Evolutionary conservation across 106 monocot genomes (phyloP).

Genomic region (Acorus calamus): DNA sequence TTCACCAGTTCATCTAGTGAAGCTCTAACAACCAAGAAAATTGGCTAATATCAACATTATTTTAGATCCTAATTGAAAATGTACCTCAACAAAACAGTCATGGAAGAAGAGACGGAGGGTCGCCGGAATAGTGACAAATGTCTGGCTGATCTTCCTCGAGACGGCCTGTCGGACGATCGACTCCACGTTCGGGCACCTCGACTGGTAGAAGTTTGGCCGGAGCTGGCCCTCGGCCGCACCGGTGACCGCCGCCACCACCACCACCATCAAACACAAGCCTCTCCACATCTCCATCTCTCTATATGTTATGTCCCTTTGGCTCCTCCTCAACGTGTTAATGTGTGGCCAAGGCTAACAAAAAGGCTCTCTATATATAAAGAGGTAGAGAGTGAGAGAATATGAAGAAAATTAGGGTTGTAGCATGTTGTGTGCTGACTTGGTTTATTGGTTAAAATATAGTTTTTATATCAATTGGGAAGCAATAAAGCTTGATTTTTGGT

Average conservation of each 20-base stretch:
- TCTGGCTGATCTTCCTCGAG: slow-evolving; percentile 30
- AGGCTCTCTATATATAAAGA: neutral
- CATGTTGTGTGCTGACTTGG: too few species aligned
- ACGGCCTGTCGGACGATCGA: slow-evolving; percentile 32
- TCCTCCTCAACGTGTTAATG: too few species aligned
- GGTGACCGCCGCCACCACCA: neutral
- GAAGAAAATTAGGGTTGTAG: neutral
- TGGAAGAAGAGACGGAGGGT: slow-evolving; percentile 61
- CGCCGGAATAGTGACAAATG: slow-evolving; percentile 41
- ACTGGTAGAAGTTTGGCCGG: slow-evolving; percentile 24
- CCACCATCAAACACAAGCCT: neutral
- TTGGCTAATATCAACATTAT: neutral
- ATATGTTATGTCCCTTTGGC: too few species aligned
- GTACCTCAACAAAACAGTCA: slow-evolving; percentile 44
- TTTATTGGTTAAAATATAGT: too few species aligned
- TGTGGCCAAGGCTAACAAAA: too few species aligned
- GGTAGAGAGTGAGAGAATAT: neutral
- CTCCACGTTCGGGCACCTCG: slow-evolving; percentile 34
- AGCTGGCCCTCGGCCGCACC: slow-evolving; percentile 11
- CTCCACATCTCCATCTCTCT: slow-evolving; percentile 8
- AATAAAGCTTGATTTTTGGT: too few species aligned
- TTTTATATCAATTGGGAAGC: too few species aligned
- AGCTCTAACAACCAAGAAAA: neutral
- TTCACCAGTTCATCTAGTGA: too few species aligned
- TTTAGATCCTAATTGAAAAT: neutral